Evolutionary conservation across 73 alveolate genomes (phyloP).

Genomic region (Effrenium voratum): DNA sequence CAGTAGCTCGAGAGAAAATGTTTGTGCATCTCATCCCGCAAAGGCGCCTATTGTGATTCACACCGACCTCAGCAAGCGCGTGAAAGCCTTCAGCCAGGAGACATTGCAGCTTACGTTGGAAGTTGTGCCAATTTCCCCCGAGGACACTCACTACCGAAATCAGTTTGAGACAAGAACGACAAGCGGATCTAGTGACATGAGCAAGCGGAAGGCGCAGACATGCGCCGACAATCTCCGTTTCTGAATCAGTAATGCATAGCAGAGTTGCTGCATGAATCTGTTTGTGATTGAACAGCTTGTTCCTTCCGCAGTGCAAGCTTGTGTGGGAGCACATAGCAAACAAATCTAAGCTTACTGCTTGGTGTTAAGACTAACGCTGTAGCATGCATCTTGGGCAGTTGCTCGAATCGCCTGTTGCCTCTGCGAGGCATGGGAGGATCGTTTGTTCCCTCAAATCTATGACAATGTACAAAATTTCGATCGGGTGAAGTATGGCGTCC

Average conservation of each 20-base stretch:
- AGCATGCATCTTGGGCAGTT: too few relatives aligned
- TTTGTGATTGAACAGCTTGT: too few relatives aligned
- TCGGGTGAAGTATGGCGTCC: constrained; percentile 90
- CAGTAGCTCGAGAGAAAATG: too few relatives aligned
- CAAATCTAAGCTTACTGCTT: too few relatives aligned
- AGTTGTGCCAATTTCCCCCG: not conserved
- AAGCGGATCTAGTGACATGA: constrained; percentile 77
- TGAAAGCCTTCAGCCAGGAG: constrained; percentile 35
- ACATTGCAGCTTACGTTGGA: not conserved
- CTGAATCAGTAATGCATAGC: too few relatives aligned
- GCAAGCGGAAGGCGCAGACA: constrained; percentile 61
- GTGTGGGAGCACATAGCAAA: too few relatives aligned
- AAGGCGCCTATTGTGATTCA: constrained; percentile 85
- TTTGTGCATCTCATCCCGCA: too few relatives aligned
- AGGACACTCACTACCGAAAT: constrained; percentile 91
- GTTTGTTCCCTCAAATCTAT: constrained; percentile 77
- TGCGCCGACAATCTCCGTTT: too few relatives aligned
- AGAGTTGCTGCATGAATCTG: too few relatives aligned
- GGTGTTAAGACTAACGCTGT: too few relatives aligned
- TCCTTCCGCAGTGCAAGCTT: too few relatives aligned
- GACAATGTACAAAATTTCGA: constrained; percentile 25
- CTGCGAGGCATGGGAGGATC: constrained; percentile 67
- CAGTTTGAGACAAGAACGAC: constrained; percentile 83
- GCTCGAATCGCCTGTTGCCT: too few relatives aligned
- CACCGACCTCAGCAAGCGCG: constrained; percentile 72